Base-by-base conservation (phyloP, 352 stramenopile genomes). In the Pythium phragmitis region DNA sequence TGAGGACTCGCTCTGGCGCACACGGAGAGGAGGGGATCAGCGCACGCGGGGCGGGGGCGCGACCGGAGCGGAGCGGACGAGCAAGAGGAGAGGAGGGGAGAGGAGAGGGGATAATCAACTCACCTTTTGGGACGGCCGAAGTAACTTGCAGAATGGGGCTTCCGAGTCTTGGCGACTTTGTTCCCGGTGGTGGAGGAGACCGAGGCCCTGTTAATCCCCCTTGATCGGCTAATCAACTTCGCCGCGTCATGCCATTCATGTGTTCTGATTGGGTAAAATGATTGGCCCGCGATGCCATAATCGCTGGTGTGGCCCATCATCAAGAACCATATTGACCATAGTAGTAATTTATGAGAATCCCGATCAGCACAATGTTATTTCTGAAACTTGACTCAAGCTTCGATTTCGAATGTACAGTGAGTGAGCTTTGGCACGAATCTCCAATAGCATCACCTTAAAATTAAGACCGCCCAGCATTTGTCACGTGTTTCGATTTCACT, bases 91-190 rank as follows among this genome's bases (percentile, higher is more conserved):
- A 36, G 48, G 48, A 23, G 23, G 23, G 28, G 13, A 34, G 28
- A 4, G 23, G 48, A 23, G 42, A 23, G 42, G 42, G n/a, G 42
- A 23, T 48, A 11, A 23, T 9, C 3, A 39, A 54, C 48, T 34
- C 48, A 54, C 48, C 48, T 30, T 54, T 17, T n/a, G 48, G 7
- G 48, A 37, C 14, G 13, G 48, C 7, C 2, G 21, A 23, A 17
- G 26, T 1, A 54, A 54, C 48, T 54, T 54, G 48, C 11, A 9
- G 48, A 54, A 54, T 54, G 48, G 42, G 14, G 42, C 9, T 48
- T 48, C 42, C 14, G n/a, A 8, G 42, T 12, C 8, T 48, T 23
- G 42, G 8, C 42, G 42, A 23, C 12, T 48, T 3, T 42, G 11
- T 16, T 23, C 16, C 7, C 42, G 42, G 42, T 48, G 42, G 42